phyloP scores from a whole-genome alignment of 306 rosid genomes.

The Styphnolobium japonicum region DNA sequence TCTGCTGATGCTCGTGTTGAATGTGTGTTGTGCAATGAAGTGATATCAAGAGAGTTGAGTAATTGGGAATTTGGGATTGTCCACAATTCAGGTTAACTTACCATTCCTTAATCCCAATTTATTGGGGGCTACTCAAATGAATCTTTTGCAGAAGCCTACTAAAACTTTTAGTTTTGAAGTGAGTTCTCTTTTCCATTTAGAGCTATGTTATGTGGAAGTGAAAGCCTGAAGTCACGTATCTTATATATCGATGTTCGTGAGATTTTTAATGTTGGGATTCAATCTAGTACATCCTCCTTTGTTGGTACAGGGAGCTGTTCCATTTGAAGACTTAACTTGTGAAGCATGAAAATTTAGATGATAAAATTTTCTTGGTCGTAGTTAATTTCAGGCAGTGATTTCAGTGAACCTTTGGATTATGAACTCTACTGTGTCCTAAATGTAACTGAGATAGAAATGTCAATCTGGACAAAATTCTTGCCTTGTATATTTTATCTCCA shows the following conservation, averaged over 20 bases:
- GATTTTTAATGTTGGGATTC: not conserved
- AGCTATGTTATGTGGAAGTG: not conserved
- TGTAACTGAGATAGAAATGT: not conserved
- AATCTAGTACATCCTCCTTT: not conserved
- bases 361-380: not conserved
- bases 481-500: not conserved
- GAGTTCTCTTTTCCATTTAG: not conserved
- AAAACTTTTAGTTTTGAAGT: not conserved
- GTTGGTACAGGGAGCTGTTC: not conserved
- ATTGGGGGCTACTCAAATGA: not conserved
- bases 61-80: not conserved
- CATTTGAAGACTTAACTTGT: not conserved
- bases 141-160: not conserved
- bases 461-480: not conserved
- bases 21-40: not conserved
- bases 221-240: not conserved
- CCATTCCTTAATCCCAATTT: not conserved
- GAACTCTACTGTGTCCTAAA: not conserved
- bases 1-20: not conserved
- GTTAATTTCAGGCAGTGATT: not conserved
- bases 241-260: not conserved
- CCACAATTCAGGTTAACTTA: not conserved
- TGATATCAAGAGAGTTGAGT: not conserved
- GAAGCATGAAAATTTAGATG: not conserved
- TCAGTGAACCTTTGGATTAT: not conserved